These are phyloP conservation scores for Modicella reniformis DNA, from an alignment of 371 early-diverging fungal genomes.

Conservation along the genomic window DNA sequence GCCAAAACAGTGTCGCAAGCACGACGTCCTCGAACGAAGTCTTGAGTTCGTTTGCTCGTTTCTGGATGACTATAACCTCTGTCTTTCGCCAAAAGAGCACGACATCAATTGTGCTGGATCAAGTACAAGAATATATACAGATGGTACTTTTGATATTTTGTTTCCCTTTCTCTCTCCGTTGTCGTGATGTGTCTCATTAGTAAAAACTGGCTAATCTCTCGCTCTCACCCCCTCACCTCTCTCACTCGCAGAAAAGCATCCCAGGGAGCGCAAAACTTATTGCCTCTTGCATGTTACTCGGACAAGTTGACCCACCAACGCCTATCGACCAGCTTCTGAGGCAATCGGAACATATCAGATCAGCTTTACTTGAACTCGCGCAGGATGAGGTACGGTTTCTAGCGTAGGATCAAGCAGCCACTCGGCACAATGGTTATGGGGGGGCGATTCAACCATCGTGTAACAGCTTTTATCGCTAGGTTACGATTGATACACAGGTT, in stretches of 20 bases:
- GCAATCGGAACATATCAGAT: not conserved
- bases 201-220: too few relatives aligned
- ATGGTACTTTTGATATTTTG: constrained; percentile 19
- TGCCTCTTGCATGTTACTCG: constrained; percentile 12
- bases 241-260: too few relatives aligned
- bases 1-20: not conserved
- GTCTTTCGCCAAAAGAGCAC: not conserved
- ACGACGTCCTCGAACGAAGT: not conserved
- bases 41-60: constrained; percentile 18
- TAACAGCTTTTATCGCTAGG: constrained; percentile 6
- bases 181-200: too few relatives aligned
- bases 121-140: not conserved
- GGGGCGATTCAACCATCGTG: too few relatives aligned
- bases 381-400: too few relatives aligned
- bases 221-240: too few relatives aligned
- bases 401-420: too few relatives aligned
- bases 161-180: too few relatives aligned
- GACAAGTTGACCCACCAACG: not conserved
- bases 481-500: constrained; percentile 6
- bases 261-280: not conserved
- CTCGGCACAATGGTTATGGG: too few relatives aligned
- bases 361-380: constrained; percentile 3
- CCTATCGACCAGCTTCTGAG: not conserved
- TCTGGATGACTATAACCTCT: constrained; percentile 25
- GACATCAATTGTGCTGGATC: not conserved